A percentile compares a stretch with the other conserved stretches of the same genome.
Conservation (phyloP, 192 early-diverging fungal species). For the Funneliformis mosseae region DNA sequence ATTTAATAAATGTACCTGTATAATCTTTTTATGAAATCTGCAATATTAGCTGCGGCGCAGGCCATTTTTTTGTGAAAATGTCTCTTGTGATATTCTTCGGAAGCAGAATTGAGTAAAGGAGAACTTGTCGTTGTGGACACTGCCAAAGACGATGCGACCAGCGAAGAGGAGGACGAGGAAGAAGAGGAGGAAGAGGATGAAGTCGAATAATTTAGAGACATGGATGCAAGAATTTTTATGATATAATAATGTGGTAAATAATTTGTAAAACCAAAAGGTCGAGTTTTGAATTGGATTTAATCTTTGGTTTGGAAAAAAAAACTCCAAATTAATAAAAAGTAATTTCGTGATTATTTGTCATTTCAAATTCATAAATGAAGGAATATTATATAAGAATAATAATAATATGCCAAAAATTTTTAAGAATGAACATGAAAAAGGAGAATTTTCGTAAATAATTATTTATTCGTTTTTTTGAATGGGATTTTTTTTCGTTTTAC, state of each 20-base stretch:
- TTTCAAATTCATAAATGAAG: too few relatives aligned
- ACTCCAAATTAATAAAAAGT: too few relatives aligned
- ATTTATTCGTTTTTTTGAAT: too few relatives aligned
- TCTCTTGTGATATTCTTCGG: neutral
- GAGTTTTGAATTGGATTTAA: neutral
- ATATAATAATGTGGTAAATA: neutral
- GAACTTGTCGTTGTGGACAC: neutral
- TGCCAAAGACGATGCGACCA: neutral
- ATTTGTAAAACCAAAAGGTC: neutral
- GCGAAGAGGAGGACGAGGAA: neutral
- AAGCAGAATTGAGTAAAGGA: neutral
- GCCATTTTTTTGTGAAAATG: constrained; percentile 16
- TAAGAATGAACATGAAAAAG: too few relatives aligned
- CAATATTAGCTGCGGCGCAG: constrained; percentile 45
- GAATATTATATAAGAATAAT: too few relatives aligned
- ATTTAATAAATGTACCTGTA: constrained; percentile 39
- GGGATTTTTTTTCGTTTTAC: too few relatives aligned
- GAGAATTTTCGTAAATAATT: too few relatives aligned
- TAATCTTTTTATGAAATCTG: constrained; percentile 68
- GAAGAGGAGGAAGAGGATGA: neutral
- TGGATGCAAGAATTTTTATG: neutral
- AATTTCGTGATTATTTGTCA: too few relatives aligned
- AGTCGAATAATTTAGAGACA: neutral
- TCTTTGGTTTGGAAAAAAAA: too few relatives aligned
- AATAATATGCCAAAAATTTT: too few relatives aligned